These are phyloP conservation scores for Raphidocelis subcapitata DNA, from an alignment of 139 green algal genomes.

Conservation along the genomic window DNA sequence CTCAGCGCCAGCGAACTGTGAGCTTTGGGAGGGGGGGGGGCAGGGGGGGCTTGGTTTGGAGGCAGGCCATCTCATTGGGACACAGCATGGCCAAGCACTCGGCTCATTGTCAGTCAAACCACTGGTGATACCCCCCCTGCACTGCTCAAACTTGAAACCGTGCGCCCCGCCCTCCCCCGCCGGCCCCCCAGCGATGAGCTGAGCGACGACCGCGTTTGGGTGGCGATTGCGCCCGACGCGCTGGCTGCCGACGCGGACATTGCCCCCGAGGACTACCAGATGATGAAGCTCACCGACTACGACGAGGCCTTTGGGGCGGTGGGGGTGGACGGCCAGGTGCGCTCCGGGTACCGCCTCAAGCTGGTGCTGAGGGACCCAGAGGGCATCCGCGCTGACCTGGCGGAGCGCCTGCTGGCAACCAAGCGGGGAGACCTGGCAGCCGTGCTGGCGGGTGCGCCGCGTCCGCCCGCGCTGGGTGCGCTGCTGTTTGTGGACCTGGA, in stretches of 20 bases:
- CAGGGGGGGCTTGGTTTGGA: no score
- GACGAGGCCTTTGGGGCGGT: not conserved
- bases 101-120: no score
- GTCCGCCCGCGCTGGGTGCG: conserved; percentile 3
- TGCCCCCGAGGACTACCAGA: not conserved
- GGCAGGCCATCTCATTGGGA: no score
- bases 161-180: no score
- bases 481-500: conserved; percentile 24
- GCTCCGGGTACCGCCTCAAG: conserved; percentile 16
- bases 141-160: no score
- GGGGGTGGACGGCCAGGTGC: not conserved
- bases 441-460: not conserved
- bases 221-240: not conserved
- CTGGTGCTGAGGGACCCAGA: conserved; percentile 23
- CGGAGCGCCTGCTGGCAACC: conserved; percentile 8
- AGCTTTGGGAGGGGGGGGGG: no score
- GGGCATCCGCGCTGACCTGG: conserved; percentile 17
- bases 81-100: no score
- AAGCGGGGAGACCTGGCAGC: conserved; percentile 25
- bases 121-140: no score
- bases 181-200: no score
- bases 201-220: not conserved
- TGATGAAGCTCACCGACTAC: not conserved
- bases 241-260: not conserved
- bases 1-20: no score